phyloP scores from a whole-genome alignment of 257 asterid species.

The Solanum gandarillasii region DNA sequence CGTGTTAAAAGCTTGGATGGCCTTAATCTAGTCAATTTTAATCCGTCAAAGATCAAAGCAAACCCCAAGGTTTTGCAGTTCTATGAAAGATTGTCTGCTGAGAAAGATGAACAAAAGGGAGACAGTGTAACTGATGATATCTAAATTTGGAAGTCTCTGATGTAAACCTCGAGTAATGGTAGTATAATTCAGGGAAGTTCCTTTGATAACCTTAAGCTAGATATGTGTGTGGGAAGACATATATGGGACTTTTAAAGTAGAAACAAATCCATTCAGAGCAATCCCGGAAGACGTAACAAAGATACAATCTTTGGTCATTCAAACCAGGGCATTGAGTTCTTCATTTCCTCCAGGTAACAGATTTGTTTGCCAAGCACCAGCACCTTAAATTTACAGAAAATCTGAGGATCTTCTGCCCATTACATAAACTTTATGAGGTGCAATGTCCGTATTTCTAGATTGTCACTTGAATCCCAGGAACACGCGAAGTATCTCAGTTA shows the following conservation, averaged over 20 bases:
- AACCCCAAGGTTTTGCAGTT: conserved; percentile 66
- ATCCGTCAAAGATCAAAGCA: conserved; percentile 39
- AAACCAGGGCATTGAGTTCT: background rate
- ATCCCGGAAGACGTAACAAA: background rate
- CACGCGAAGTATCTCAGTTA: background rate
- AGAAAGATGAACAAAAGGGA: background rate
- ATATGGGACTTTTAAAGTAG: background rate
- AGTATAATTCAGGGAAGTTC: background rate
- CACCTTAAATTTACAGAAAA: background rate
- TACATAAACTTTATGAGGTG: background rate
- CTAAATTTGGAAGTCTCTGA: background rate
- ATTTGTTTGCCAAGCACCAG: background rate
- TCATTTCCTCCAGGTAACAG: background rate
- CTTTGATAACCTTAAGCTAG: background rate
- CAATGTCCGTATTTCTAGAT: background rate
- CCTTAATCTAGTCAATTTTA: conserved; percentile 46
- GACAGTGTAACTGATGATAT: background rate
- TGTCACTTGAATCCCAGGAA: background rate
- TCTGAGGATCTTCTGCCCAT: background rate
- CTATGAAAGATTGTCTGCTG: conserved; percentile 22
- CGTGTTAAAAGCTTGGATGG: conserved; percentile 56
- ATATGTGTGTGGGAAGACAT: background rate
- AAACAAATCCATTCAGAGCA: background rate
- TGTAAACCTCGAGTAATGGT: background rate
- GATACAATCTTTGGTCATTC: background rate